A percentile compares a stretch with the other conserved stretches of the same genome.
Conservation (phyloP, 2,329 filamentous ascomycete genomes). For the Arthrobotrys megalospora region DNA sequence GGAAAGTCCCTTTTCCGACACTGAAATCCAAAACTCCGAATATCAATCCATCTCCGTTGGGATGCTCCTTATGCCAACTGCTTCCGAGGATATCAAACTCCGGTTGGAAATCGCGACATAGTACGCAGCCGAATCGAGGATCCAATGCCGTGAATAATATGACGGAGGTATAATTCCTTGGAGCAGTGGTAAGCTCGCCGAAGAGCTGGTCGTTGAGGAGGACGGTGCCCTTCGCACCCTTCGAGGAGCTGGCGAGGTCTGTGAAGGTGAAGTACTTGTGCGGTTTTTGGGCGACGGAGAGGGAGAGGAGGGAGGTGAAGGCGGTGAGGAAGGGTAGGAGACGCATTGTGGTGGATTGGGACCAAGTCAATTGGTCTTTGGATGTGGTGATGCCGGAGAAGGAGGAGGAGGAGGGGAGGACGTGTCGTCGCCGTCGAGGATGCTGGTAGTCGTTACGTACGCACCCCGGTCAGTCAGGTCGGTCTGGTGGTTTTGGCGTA, state of each 20-base stretch:
- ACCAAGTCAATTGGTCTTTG: constrained; percentile 58
- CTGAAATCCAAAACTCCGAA: constrained; percentile 90
- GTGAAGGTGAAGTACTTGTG: constrained; percentile 62
- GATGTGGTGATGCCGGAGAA: constrained; percentile 21
- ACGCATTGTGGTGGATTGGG: constrained; percentile 44
- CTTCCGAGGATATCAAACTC: constrained; percentile 91
- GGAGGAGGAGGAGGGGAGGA: constrained; percentile 20
- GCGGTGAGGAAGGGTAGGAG: constrained; percentile 49
- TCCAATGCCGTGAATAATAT: constrained; percentile 91
- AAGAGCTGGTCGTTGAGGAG: constrained; percentile 83
- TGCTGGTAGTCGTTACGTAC: constrained; percentile 22
- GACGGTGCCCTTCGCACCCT: constrained; percentile 62
- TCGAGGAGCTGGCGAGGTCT: constrained; percentile 44
- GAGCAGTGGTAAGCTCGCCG: constrained; percentile 79
- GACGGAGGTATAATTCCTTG: constrained; percentile 86
- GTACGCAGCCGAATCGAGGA: constrained; percentile 82
- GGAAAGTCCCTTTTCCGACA: constrained; percentile 86
- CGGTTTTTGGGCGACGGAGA: constrained; percentile 53
- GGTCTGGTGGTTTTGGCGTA: constrained; percentile 31
- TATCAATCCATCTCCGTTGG: constrained; percentile 79
- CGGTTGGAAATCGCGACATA: constrained; percentile 92
- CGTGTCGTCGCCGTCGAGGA: constrained; percentile 40
- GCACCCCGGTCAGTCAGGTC: constrained; percentile 39
- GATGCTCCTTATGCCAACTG: constrained; percentile 90
- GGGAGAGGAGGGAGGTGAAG: constrained; percentile 52